Base-by-base conservation (phyloP, 306 rosid species). In the Urtica urens region DNA sequence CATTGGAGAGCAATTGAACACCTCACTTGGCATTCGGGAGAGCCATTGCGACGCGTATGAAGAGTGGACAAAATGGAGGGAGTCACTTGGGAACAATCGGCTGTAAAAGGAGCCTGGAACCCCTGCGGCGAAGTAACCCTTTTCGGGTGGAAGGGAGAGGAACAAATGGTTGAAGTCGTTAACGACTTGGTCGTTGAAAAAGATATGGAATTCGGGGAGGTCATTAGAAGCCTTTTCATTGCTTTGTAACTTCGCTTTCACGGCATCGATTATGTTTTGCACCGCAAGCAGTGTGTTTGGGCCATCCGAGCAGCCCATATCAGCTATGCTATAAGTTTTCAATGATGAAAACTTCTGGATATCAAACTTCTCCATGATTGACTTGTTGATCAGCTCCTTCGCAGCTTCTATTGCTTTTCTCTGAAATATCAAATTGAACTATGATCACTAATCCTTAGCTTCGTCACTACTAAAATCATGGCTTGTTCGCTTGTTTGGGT, bases 231-330 rank as follows among this genome's bases (percentile, higher is more conserved):
- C 48, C 17, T 29, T 35, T 14, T 55, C 20, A 20, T 23, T 19
- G n/a, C 19, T 24, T 17, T 25, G 41, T n/a, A n/a, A n/a, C 44
- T 59, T 71, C 3, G 7, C 20, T 15, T 54, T 37, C 7, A 71
- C 51, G 0, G 71, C 65, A 22, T 61, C 47, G 2, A 72, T 39
- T 46, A 72, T 49, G 65, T 57, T 59, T 31, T 72, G 63, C 43
- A 72, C 59, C 0, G 59, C 49, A 0, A 10, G 2, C 31, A 72
- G 63, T 18, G 78, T 66, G 23, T 72, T 72, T 2, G 78, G 69
- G 2, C 78, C 78, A 0, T 30, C 38, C 3, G 73, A 63, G 31
- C 73, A 72, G 15, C 78, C 78, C 27, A 66, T 31, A 42, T 72
- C 78, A 3, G 69, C 78, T 3, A 66, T 3, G 19, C 33, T 45